Evolutionary conservation across 1,284 basidiomycete species (phyloP).

Genomic region (Ceratobasidium papillatum): DNA sequence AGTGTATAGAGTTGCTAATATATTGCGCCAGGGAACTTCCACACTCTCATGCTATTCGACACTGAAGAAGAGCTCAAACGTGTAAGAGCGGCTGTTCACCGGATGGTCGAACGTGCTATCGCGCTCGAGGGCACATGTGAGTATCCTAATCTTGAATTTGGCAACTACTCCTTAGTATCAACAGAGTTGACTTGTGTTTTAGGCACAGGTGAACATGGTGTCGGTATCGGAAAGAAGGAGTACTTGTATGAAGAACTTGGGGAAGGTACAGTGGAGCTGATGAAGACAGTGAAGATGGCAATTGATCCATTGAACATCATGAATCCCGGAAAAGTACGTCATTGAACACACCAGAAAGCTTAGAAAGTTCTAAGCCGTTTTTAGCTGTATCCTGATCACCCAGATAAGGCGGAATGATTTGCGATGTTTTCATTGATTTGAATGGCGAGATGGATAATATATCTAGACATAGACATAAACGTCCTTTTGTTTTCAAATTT

Average conservation of each 20-base stretch:
- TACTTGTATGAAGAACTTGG: constrained; percentile 80
- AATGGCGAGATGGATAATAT: neutral
- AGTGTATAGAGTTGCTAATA: constrained; percentile 28
- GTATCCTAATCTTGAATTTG: constrained; percentile 54
- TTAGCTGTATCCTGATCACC: neutral
- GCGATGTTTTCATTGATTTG: neutral
- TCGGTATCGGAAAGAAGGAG: constrained; percentile 81
- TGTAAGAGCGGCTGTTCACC: constrained; percentile 49
- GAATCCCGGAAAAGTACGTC: constrained; percentile 75
- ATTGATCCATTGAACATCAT: constrained; percentile 80
- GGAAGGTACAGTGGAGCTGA: constrained; percentile 75
- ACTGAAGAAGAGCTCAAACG: constrained; percentile 49
- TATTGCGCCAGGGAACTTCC: constrained; percentile 64
- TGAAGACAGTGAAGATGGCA: constrained; percentile 78
- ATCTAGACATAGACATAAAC: neutral
- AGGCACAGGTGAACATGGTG: constrained; percentile 87
- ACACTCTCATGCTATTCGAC: constrained; percentile 50
- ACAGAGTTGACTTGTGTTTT: neutral
- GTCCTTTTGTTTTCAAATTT: neutral
- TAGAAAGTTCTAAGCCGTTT: neutral
- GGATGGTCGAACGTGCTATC: constrained; percentile 52
- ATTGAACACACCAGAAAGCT: neutral
- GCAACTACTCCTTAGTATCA: too few relatives aligned
- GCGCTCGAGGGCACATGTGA: constrained; percentile 52
- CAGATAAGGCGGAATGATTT: neutral